These are phyloP conservation scores for Pseudoturritis turrita DNA, from an alignment of 345 rosid genomes.

Conservation along the genomic window DNA sequence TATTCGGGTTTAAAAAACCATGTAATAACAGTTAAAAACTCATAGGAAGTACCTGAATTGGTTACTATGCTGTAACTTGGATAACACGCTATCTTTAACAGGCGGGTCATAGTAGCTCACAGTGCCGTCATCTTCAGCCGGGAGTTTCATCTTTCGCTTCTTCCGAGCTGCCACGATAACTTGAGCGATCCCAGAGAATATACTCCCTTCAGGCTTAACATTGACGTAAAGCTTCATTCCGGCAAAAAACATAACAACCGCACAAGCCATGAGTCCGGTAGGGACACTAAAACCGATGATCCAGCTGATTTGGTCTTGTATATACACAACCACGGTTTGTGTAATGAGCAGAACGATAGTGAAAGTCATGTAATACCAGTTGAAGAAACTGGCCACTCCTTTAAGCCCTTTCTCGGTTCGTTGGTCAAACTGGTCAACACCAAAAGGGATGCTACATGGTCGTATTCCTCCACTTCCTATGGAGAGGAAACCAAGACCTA, in stretches of 20 bases:
- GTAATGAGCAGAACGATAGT: constrained; percentile 52
- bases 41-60: constrained; percentile 47
- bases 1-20: not conserved
- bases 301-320: constrained; percentile 81
- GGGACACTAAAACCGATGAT: constrained; percentile 71
- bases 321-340: constrained; percentile 57
- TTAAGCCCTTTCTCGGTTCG: constrained; percentile 51
- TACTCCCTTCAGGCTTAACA: constrained; percentile 64
- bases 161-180: constrained; percentile 56
- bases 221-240: constrained; percentile 58
- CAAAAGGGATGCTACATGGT: constrained; percentile 82
- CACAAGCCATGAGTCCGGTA: constrained; percentile 49
- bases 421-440: constrained; percentile 76
- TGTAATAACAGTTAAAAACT: not conserved
- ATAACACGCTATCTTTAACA: constrained; percentile 11
- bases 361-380: constrained; percentile 69
- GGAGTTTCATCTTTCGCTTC: constrained; percentile 35
- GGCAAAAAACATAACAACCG: constrained; percentile 49
- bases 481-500: constrained; percentile 47
- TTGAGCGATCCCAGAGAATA: constrained; percentile 52
- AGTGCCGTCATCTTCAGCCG: constrained; percentile 36
- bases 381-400: constrained; percentile 69
- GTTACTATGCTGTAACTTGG: constrained; percentile 57
- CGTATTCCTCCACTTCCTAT: constrained; percentile 79
- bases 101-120: constrained; percentile 41